Evolutionary conservation across 495 filamentous ascomycete genomes (phyloP), one percentile per base, ranked within the genome.

Genomic region (Penicillium flavigenum): DNA sequence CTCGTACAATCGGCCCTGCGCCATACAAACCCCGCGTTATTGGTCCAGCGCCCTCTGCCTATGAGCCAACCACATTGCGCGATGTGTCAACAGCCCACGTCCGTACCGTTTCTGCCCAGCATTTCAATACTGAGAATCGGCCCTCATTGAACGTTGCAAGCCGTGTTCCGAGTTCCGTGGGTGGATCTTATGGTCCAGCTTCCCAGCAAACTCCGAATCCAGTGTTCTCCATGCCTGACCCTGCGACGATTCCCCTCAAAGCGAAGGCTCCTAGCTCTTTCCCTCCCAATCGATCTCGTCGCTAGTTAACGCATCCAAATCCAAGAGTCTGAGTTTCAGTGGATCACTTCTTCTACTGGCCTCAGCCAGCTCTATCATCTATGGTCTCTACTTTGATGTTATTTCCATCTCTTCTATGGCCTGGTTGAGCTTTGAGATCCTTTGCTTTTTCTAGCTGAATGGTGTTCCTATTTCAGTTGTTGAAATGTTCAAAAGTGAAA

Each of bases 351-450:
- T 9, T 31, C 27, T 17, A 29, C 45, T 29, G 11, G 5, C 2
- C n/a, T 47, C 16, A 27, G 8, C 26, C 24, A 19, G n/a, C 1
- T 11, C n/a, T 47, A 17, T 47, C 6, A 24, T 47, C 9, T 17
- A 47, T 12, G 20, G 3, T 47, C 16, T 27, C 5, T 3, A 47
- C 27, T 29, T 22, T 16, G 10, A n/a, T 39, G 16, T 39, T 12
- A 2, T 17, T 47, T 29, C 11, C 16, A 19, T 29, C 43, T 22
- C 4, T 17, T 47, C 16, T 47, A n/a, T 29, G 26, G 46, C 46
- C 46, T 17, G 6, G 24, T 47, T 48, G n/a, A 48, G 46, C 27
- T 48, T 48, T 48, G 46, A 48, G 27, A 7, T 48, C 4, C 7
- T 48, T 31, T 14, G 27, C 29, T 31, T 24, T 20, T 8, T 4